phyloP scores from a whole-genome alignment of 106 monocot genomes.

The Dioscorea alata region DNA sequence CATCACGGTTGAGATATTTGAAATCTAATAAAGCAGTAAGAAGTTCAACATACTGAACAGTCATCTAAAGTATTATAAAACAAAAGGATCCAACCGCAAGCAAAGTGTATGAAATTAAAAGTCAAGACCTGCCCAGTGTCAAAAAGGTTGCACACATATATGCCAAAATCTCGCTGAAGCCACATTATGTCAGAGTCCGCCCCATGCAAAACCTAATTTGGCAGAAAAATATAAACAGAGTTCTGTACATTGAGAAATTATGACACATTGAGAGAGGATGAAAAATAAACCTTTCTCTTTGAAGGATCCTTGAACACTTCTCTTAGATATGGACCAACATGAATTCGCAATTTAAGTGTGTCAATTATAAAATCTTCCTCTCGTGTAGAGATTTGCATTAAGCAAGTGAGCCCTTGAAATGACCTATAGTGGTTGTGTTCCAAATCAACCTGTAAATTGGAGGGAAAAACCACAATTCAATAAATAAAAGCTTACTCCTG shows the following conservation, averaged over 20 bases:
- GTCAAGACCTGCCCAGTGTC: constrained; percentile 89
- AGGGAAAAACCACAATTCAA: not conserved
- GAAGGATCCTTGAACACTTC: constrained; percentile 83
- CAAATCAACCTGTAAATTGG: constrained; percentile 75
- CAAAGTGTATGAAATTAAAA: not conserved
- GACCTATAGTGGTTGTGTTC: constrained; percentile 96
- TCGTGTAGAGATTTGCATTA: constrained; percentile 99
- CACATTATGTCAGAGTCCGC: constrained; percentile 96
- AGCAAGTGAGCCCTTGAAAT: constrained; percentile 95
- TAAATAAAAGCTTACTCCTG: no score
- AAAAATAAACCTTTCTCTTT: constrained; percentile 71
- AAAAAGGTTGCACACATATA: constrained; percentile 94
- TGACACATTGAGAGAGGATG: not conserved
- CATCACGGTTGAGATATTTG: no score
- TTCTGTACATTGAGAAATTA: not conserved
- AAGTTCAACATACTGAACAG: not conserved
- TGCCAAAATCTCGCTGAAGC: constrained; percentile 97
- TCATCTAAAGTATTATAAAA: not conserved
- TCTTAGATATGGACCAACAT: constrained; percentile 90
- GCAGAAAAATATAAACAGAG: not conserved
- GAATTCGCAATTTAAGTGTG: constrained; percentile 84
- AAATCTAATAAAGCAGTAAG: no score
- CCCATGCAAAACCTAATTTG: constrained; percentile 91
- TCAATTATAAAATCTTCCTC: constrained; percentile 87
- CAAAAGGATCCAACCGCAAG: not conserved